A percentile compares a stretch with the other conserved stretches of the same genome.
Evolutionary conservation across 768 basidiomycete genomes (phyloP).

Genomic region (Mrakia blollopis): DNA sequence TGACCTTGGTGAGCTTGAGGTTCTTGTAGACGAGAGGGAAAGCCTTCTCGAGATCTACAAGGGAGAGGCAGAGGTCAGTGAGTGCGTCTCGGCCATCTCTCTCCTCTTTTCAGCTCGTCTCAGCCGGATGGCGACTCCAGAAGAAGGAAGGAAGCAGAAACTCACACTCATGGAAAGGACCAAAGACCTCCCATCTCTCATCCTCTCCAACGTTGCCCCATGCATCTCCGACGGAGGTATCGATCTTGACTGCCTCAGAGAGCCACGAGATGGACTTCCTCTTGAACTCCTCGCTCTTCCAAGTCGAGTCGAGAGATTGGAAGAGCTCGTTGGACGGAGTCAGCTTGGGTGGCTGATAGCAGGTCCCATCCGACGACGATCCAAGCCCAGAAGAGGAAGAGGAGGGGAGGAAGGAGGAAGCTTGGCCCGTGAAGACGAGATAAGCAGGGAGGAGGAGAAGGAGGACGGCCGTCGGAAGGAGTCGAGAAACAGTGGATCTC

Average conservation of each 20-base stretch:
- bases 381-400: background rate
- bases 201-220: slow-evolving; percentile 20
- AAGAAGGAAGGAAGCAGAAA: background rate
- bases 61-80: background rate
- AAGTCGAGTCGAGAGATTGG: background rate
- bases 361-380: background rate
- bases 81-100: background rate
- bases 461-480: background rate
- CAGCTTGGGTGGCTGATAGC: background rate
- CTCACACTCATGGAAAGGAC: slow-evolving; percentile 49
- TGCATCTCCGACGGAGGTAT: slow-evolving; percentile 10
- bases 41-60: slow-evolving; percentile 49
- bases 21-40: slow-evolving; percentile 52
- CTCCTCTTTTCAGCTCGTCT: background rate
- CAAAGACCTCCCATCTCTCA: slow-evolving; percentile 53
- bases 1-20: slow-evolving; percentile 63
- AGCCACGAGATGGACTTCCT: slow-evolving; percentile 50
- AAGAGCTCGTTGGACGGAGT: background rate
- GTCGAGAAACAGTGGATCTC: background rate
- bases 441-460: background rate
- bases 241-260: slow-evolving; percentile 49
- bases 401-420: background rate
- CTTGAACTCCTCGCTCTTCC: slow-evolving; percentile 45
- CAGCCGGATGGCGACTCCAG: background rate
- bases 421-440: background rate